These are phyloP conservation scores for Pichia sp. DNA, from an alignment of 1,139 yeast species.

Conservation along the genomic window DNA sequence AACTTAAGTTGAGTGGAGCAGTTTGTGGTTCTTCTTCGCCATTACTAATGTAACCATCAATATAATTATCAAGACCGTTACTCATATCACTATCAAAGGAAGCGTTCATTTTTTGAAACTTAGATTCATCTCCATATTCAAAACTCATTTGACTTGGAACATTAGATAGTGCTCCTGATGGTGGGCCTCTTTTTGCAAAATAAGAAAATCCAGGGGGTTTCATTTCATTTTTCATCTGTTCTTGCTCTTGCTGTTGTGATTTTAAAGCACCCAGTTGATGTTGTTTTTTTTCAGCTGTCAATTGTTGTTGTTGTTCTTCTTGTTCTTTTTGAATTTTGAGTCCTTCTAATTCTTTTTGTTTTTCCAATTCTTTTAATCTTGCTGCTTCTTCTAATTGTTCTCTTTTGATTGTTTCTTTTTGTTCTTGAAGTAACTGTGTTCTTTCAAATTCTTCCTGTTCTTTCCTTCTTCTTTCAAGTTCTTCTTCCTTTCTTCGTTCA, in stretches of 20 bases:
- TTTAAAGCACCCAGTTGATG: neutral
- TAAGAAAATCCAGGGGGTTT: neutral
- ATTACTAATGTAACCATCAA: slow-evolving; percentile 8
- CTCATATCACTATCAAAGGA: slow-evolving; percentile 6
- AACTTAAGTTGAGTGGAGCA: slow-evolving; percentile 10
- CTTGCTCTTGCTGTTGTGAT: neutral
- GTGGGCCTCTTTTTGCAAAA: slow-evolving; percentile 10
- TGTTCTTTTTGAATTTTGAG: neutral
- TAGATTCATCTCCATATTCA: slow-evolving; percentile 13
- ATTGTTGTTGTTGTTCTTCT: neutral
- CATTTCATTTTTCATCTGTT: neutral
- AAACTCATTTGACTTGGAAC: slow-evolving; percentile 15
- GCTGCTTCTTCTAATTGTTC: slow-evolving; percentile 1
- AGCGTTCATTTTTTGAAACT: slow-evolving; percentile 3
- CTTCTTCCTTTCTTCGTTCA: slow-evolving; percentile 11
- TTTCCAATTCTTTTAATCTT: slow-evolving; percentile 1
- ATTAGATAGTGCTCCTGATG: slow-evolving; percentile 10
- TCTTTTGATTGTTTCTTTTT: slow-evolving; percentile 1
- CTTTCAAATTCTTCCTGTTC: slow-evolving; percentile 5
- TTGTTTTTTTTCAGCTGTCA: neutral
- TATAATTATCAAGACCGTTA: slow-evolving; percentile 7
- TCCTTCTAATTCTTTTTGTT: neutral
- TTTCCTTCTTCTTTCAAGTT: slow-evolving; percentile 8
- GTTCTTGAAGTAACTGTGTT: neutral
- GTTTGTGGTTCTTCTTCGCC: slow-evolving; percentile 13